These are phyloP conservation scores for Trichosphaerium sp. DNA, from an alignment of 78 protist species.

Conservation along the genomic window DNA sequence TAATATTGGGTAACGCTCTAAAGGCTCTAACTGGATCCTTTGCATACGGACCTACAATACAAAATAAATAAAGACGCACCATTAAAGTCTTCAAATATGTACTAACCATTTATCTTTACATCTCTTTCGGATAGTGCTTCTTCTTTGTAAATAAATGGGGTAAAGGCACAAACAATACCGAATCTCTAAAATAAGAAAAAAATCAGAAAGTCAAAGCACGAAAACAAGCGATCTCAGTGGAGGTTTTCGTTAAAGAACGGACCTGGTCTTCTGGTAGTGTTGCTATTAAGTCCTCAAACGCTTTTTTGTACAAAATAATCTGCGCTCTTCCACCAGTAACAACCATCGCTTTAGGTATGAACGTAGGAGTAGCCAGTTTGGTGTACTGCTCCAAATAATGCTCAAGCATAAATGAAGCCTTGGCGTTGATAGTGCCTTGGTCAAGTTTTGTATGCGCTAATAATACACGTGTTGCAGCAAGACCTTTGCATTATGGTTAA, in stretches of 20 bases:
- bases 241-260: no score
- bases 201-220: no score
- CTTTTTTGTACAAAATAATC: conserved; percentile 9
- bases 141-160: conserved; percentile 8
- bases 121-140: conserved; percentile 20
- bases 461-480: no score
- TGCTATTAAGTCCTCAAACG: conserved; percentile 8
- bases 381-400: conserved; percentile 9
- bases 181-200: conserved; percentile 2
- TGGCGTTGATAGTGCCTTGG: conserved; percentile 17
- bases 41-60: no score
- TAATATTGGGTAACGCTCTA: conserved; percentile 13
- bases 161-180: conserved; percentile 28
- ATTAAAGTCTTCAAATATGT: no score
- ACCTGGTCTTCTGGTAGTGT: no score
- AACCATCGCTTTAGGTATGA: conserved; percentile 23
- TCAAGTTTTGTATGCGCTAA: no score
- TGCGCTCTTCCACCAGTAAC: conserved; percentile 30
- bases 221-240: no score
- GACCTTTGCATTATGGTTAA: no score
- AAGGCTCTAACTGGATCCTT: no score
- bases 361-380: background rate
- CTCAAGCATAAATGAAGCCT: conserved; percentile 11
- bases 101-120: conserved; percentile 22
- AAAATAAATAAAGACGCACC: no score